These are phyloP conservation scores for Fraxinus ornus DNA, from an alignment of 305 asterid genomes.

Conservation along the genomic window DNA sequence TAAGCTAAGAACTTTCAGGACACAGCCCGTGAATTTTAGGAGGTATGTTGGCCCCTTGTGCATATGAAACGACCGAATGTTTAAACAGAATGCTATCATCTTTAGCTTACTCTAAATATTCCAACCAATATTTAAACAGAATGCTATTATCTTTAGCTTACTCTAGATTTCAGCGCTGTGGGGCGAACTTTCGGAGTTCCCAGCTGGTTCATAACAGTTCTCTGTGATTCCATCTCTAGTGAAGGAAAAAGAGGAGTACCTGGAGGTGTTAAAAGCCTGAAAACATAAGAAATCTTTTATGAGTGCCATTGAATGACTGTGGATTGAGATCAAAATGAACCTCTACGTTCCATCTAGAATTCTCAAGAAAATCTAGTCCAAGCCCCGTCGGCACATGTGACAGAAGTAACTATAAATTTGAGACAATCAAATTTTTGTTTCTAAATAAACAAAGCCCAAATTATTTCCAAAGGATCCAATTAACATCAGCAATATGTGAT, in stretches of 20 bases:
- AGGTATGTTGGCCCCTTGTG: neutral
- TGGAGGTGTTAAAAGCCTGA: conserved; percentile 98
- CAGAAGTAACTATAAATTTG: neutral
- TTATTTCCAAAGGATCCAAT: neutral
- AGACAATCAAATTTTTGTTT: neutral
- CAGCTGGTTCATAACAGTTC: conserved; percentile 66
- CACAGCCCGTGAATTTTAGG: neutral
- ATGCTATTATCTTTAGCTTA: conserved; percentile 38
- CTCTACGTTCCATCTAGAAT: neutral
- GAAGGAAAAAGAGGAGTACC: conserved; percentile 97
- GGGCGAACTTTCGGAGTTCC: conserved; percentile 84
- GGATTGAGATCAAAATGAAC: conserved; percentile 12
- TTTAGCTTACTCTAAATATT: too few relatives aligned
- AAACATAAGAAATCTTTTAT: conserved; percentile 20
- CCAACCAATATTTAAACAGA: neutral
- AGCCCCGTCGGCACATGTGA: conserved; percentile 1
- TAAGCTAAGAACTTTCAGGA: neutral
- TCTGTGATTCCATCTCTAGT: conserved; percentile 83
- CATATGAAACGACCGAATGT: neutral
- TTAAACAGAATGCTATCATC: too few relatives aligned
- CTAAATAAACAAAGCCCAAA: neutral
- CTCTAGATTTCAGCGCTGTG: conserved; percentile 72
- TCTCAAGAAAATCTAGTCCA: neutral
- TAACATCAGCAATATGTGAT: neutral
- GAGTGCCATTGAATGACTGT: conserved; percentile 1